phyloP scores from a whole-genome alignment of 2,329 filamentous ascomycete genomes.

The Thielaviopsis punctulata region DNA sequence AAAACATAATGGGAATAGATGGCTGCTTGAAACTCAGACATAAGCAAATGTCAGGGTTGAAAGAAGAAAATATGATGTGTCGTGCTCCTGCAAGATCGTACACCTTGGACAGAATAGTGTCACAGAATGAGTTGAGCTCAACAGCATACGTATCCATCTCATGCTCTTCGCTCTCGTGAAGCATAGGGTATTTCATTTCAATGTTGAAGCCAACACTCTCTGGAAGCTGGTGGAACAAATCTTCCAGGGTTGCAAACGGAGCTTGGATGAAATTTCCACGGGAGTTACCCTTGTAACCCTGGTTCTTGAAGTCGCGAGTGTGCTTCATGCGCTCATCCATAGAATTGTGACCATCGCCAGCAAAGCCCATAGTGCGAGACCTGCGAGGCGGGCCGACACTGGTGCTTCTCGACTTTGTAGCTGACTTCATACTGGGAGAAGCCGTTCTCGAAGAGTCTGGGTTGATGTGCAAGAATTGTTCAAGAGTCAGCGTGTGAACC shows the following conservation, averaged over 20 bases:
- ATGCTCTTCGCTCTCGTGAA: conserved; percentile 84
- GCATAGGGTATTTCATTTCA: conserved; percentile 98
- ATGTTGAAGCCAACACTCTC: conserved; percentile 88
- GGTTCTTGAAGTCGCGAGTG: conserved; percentile 82
- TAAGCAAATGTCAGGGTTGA: conserved; percentile 93
- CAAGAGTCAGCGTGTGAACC: conserved; percentile 82
- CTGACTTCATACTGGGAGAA: neutral
- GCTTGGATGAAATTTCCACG: conserved; percentile 90
- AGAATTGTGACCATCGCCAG: conserved; percentile 22
- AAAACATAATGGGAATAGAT: conserved; percentile 85
- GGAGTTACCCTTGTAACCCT: conserved; percentile 91
- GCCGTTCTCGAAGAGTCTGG: conserved; percentile 22
- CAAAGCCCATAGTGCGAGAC: conserved; percentile 38
- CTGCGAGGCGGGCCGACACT: conserved; percentile 26
- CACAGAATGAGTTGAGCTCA: conserved; percentile 90
- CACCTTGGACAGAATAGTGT: conserved; percentile 77
- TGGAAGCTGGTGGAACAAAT: conserved; percentile 75
- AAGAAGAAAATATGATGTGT: conserved; percentile 94
- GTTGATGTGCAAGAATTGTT: conserved; percentile 88
- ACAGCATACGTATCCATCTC: conserved; percentile 95
- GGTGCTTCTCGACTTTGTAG: conserved; percentile 19
- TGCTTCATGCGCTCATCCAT: conserved; percentile 85
- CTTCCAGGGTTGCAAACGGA: conserved; percentile 86
- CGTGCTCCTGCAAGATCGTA: conserved; percentile 68
- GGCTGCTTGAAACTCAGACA: conserved; percentile 93